Evolutionary conservation across 768 basidiomycete species (phyloP), one percentile per base, ranked within the genome.

Genomic region (Amanita pseudoporphyria): DNA sequence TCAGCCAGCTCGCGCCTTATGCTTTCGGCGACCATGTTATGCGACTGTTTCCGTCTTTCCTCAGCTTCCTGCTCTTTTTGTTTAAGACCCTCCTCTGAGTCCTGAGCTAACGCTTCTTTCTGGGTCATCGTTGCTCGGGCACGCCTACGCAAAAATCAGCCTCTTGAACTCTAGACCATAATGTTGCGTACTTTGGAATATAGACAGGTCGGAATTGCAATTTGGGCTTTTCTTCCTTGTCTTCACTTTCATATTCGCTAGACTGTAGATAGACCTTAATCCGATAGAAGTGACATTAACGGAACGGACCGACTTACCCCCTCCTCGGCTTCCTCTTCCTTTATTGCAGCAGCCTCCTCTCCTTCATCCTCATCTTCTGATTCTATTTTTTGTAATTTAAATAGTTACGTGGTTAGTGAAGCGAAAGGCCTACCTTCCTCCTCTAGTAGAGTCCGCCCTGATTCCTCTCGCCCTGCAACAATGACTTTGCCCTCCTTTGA

Each of bases 21-120:
- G 56, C 84, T 94, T 66, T 97, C 93, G 0, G 91, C 96, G 13
- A 96, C 95, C 55, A 99, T 70, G 57, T 92, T 82, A 56, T 96
- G 90, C 52, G 87, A 88, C 58, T 95, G 87, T 60, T 85, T 83
- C 62, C 84, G 81, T 44, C 92, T 77, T 61, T 93, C 82, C 61
- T 89, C 88, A 1, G 78, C 77, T 64, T 91, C 86, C 31, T 74
- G 69, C 45, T 88, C 87, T 55, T 84, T 83, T 62, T 71, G 77
- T 60, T 71, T 74, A 45, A 79, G 60, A 6, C 79, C 72, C 58
- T 91, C 90, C 63, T 95, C 91, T 0, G 81, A 78, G 55, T 91
- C 84, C 45, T 81, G 71, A 10, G 76, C 75, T 19, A 86, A 69
- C 3, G 74, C 71, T 53, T 87, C 86, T 53, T 74, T 77, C 61